Evolutionary conservation across 352 stramenopile genomes (phyloP).

Genomic region (Phytophthora boehmeriae): DNA sequence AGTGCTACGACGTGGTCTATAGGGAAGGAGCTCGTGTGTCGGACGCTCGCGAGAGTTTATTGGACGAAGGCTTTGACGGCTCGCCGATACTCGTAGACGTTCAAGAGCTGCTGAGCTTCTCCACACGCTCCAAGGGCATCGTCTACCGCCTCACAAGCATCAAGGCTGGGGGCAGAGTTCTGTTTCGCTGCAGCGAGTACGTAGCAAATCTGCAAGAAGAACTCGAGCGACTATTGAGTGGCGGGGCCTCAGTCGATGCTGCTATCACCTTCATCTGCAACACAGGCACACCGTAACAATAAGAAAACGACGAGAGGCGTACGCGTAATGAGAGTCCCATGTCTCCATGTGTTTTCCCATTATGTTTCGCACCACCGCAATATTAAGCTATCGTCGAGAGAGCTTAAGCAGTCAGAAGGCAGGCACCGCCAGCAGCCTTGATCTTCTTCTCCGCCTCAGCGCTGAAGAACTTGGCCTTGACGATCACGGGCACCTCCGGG

Average conservation of each 20-base stretch:
- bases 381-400: constrained; percentile 42
- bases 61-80: constrained; percentile 28
- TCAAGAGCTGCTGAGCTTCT: constrained; percentile 61
- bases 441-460: constrained; percentile 99
- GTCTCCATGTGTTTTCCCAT: constrained; percentile 71
- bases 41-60: constrained; percentile 35
- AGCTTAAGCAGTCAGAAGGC: constrained; percentile 97
- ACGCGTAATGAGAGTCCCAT: constrained; percentile 37
- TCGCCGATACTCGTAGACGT: constrained; percentile 10
- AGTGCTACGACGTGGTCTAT: constrained; percentile 60
- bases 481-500: constrained; percentile 96
- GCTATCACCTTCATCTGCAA: constrained; percentile 20
- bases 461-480: constrained; percentile 99
- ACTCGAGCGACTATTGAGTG: constrained; percentile 14
- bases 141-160: constrained; percentile 48
- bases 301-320: not conserved
- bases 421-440: constrained; percentile 98
- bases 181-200: constrained; percentile 36
- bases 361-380: constrained; percentile 78
- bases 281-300: not conserved
- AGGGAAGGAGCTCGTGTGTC: constrained; percentile 23
- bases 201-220: constrained; percentile 30
- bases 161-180: constrained; percentile 3
- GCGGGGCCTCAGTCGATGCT: not conserved
- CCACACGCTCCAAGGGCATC: constrained; percentile 32